A percentile compares a stretch with the other conserved stretches of the same genome.
Evolutionary conservation across 306 rosid species (phyloP).

Genomic region (Dalbergia cochinchinensis): DNA sequence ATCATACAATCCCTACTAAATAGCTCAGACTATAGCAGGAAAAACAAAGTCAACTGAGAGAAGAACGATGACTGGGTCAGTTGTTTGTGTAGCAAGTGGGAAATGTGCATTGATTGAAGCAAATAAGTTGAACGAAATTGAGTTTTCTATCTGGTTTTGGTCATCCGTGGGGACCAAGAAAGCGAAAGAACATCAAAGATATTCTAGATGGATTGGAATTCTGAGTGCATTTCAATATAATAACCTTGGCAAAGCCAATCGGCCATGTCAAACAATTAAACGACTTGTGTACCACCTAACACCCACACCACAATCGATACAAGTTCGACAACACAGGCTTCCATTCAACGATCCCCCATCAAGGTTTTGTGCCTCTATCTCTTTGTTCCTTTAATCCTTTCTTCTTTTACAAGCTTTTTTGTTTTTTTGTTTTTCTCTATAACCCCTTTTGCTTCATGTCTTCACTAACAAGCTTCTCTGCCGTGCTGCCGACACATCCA

Average conservation of each 20-base stretch:
- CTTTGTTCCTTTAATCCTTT: constrained; percentile 33
- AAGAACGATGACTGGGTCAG: constrained; percentile 8
- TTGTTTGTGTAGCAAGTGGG: background rate
- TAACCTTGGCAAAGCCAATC: constrained; percentile 11
- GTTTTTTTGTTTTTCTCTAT: constrained; percentile 19
- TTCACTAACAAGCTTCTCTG: constrained; percentile 39
- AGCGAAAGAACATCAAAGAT: constrained; percentile 31
- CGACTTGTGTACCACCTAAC: constrained; percentile 5
- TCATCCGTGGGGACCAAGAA: constrained; percentile 54
- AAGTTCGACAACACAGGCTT: constrained; percentile 50
- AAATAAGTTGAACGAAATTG: background rate
- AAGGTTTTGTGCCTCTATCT: constrained; percentile 44
- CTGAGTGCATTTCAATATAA: background rate
- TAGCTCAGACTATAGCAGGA: background rate
- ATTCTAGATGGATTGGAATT: background rate
- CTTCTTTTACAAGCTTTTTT: constrained; percentile 26
- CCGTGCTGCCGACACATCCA: constrained; percentile 26
- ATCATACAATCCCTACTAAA: too few relatives aligned
- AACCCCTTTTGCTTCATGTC: constrained; percentile 41
- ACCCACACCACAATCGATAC: constrained; percentile 10
- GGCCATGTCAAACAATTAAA: constrained; percentile 40
- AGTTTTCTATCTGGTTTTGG: constrained; percentile 20
- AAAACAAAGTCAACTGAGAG: background rate
- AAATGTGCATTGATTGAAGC: constrained; percentile 3
- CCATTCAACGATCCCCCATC: constrained; percentile 42